A percentile compares a stretch with the other conserved stretches of the same genome.
Evolutionary conservation across 2,329 filamentous ascomycete species (phyloP).

Genomic region (Westerdykella ornata): DNA sequence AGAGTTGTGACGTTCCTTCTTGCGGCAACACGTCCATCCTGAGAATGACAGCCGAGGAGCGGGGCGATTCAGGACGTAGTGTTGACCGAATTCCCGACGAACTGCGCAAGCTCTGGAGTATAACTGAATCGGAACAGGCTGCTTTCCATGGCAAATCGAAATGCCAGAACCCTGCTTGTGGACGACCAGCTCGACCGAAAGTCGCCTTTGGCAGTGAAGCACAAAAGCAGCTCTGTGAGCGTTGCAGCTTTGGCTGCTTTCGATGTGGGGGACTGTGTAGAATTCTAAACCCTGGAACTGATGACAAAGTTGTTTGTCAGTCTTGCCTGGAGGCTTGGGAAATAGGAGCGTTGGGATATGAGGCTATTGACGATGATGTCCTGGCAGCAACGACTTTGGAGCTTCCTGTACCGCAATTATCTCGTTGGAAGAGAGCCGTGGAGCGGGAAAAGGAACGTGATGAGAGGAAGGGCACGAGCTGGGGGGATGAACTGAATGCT

Average conservation of each 20-base stretch:
- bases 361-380: constrained; percentile 17
- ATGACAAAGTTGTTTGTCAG: constrained; percentile 22
- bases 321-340: constrained; percentile 32
- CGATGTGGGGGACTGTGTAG: constrained; percentile 28
- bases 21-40: constrained; percentile 30
- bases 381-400: no score
- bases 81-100: constrained; percentile 39
- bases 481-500: constrained; percentile 33
- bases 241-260: constrained; percentile 40
- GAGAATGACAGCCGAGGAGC: constrained; percentile 33
- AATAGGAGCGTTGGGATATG: constrained; percentile 36
- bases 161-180: constrained; percentile 27
- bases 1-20: constrained; percentile 19
- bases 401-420: no score
- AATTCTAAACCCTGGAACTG: constrained; percentile 10
- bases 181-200: constrained; percentile 23
- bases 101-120: constrained; percentile 26
- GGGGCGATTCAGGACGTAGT: constrained; percentile 37
- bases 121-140: constrained; percentile 1
- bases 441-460: not conserved
- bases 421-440: no score
- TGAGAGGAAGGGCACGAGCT: constrained; percentile 11
- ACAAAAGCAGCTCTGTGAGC: constrained; percentile 31
- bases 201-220: constrained; percentile 1
- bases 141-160: constrained; percentile 23